Base-by-base conservation (phyloP, 2,329 filamentous ascomycete species). In the Xylariaceae sp. region DNA sequence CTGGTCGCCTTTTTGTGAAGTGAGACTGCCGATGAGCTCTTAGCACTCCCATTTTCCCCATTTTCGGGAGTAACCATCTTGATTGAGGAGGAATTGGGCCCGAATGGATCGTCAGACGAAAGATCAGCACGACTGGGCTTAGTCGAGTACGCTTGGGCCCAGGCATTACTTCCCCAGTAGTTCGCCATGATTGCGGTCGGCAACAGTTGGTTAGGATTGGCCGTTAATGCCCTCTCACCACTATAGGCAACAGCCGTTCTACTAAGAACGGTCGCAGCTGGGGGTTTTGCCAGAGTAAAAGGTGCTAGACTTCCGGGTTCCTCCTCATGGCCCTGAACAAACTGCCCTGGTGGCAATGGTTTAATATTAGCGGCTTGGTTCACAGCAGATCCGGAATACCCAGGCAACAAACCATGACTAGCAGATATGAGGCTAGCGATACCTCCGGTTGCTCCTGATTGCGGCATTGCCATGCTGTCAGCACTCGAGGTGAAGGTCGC, bases 181-280 rank as follows among this genome's bases (percentile, higher is more conserved):
- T 97, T 97, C 34, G 91, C 91, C 76, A 96, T 83, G 58, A 96
- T 84, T 11, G 89, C 90, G 48, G 88, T 88, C 1, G 91, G 89
- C 72, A 96, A 83, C 27, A 81, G 81, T 42, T 87, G 83, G n/a
- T 79, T 79, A 46, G 77, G 81, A n/a, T 84, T 84, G 19, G 84
- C 71, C 2, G 80, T 80, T 54, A 90, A 76, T 1, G 84, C 83
- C 57, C 86, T 81, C 66, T 96, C 91, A 50, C 86, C 87, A 63
- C 87, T 89, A 12, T 92, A 83, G 30, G 89, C 78, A 29, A 96
- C 87, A 27, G 91, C 92, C 27, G 85, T 85, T 66, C 89, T 90
- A 72, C 91, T 96, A 64, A 96, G 80, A 60, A 86, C 91, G 1
- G 92, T 97, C 34, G 88, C 80, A 1, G 89, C 83, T 0, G 92